Evolutionary conservation across 2,329 filamentous ascomycete species (phyloP).

Genomic region (Cytospora chrysosperma): DNA sequence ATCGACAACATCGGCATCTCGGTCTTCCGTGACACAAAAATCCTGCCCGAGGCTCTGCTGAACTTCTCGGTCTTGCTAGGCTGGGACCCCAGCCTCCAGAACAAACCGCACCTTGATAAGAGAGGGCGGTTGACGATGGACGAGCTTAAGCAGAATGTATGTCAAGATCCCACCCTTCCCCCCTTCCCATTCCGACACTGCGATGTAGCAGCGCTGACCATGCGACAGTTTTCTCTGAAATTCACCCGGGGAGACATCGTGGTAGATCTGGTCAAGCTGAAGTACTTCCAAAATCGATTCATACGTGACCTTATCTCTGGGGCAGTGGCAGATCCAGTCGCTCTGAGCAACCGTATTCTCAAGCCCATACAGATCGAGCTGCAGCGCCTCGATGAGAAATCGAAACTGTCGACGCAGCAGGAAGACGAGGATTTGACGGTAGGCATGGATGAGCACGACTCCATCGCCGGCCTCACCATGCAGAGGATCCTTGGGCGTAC

Average conservation of each 20-base stretch:
- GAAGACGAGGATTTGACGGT: not conserved
- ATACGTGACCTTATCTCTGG: constrained; percentile 17
- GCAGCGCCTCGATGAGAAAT: constrained; percentile 11
- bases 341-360: constrained; percentile 17
- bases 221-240: constrained; percentile 69
- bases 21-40: constrained; percentile 47
- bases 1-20: constrained; percentile 48
- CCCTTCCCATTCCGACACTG: not conserved
- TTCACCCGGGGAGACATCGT: constrained; percentile 90
- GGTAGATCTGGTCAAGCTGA: constrained; percentile 76
- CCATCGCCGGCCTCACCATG: not conserved
- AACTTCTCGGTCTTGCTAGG: constrained; percentile 87
- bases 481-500: not conserved
- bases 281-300: constrained; percentile 62
- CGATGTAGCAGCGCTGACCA: constrained; percentile 33
- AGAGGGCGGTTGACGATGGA: constrained; percentile 71
- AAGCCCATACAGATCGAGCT: constrained; percentile 27
- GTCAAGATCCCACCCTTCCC: constrained; percentile 31
- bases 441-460: not conserved
- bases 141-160: constrained; percentile 67
- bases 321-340: constrained; percentile 1
- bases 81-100: constrained; percentile 65
- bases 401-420: not conserved
- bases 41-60: constrained; percentile 52
- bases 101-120: constrained; percentile 35